Percentiles rank a stretch among this genome's conserved stretches.
These are phyloP conservation scores for Solioccasus polychromus DNA, from an alignment of 768 basidiomycete species.

Conservation along the genomic window DNA sequence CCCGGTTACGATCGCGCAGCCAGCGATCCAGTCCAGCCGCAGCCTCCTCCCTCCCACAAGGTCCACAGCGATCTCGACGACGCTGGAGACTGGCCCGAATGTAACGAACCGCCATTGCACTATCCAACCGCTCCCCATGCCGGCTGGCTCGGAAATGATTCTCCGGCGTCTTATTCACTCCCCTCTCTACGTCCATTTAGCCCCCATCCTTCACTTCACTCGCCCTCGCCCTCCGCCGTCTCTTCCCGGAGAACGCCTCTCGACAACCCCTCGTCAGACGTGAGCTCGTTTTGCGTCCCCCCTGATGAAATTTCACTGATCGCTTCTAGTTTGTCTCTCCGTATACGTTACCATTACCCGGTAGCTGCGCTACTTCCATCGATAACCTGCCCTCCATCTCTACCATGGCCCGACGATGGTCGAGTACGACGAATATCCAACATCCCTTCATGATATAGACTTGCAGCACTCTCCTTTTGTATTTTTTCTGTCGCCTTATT, in stretches of 20 bases:
- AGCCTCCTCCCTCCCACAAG: slow-evolving; percentile 6
- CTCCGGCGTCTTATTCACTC: slow-evolving; percentile 26
- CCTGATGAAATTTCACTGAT: slow-evolving; percentile 4
- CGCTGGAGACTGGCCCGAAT: slow-evolving; percentile 23
- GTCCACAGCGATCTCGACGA: slow-evolving; percentile 18
- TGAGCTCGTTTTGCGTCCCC: slow-evolving; percentile 6
- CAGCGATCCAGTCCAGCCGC: slow-evolving; percentile 18
- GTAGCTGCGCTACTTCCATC: slow-evolving; percentile 29
- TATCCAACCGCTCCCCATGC: slow-evolving; percentile 24
- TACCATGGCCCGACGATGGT: slow-evolving; percentile 37
- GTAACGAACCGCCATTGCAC: slow-evolving; percentile 14
- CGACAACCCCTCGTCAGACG: slow-evolving; percentile 26
- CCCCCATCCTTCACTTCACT: slow-evolving; percentile 25
- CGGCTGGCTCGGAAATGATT: slow-evolving; percentile 29
- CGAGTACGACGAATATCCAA: slow-evolving; percentile 31
- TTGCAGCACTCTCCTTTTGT: neutral
- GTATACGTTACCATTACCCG: slow-evolving; percentile 25
- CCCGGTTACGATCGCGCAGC: slow-evolving; percentile 24
- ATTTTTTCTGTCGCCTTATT: slow-evolving; percentile 3
- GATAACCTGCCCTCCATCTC: slow-evolving; percentile 35
- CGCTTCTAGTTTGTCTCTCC: slow-evolving; percentile 18
- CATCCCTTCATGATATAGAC: slow-evolving; percentile 35
- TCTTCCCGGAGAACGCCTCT: slow-evolving; percentile 27
- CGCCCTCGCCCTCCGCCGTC: slow-evolving; percentile 24
- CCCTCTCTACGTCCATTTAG: slow-evolving; percentile 30